Evolutionary conservation across 1,139 yeast species (phyloP).

Genomic region (Suzukiozyma palmioleophila): DNA sequence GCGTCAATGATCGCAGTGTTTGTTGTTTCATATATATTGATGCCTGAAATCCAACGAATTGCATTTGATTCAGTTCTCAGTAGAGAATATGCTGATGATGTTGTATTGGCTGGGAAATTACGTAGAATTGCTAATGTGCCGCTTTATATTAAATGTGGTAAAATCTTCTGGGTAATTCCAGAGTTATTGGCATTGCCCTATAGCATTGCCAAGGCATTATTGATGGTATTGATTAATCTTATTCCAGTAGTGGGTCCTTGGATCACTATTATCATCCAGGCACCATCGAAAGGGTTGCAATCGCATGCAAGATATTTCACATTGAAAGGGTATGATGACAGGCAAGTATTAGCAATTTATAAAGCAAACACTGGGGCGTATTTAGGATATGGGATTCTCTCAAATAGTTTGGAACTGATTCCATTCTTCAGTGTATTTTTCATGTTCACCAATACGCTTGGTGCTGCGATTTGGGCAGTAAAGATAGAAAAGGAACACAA

Average conservation of each 20-base stretch:
- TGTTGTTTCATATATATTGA: constrained; percentile 44
- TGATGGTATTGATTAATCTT: constrained; percentile 37
- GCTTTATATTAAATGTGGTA: constrained; percentile 21
- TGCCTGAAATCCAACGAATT: constrained; percentile 52
- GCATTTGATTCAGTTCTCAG: constrained; percentile 57
- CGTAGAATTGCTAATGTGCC: constrained; percentile 35
- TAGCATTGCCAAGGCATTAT: constrained; percentile 22
- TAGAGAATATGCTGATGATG: constrained; percentile 44
- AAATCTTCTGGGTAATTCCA: constrained; percentile 21
- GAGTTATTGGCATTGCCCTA: constrained; percentile 21
- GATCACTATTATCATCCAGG: constrained; percentile 47
- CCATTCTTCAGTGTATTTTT: constrained; percentile 61
- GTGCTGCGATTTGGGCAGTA: constrained; percentile 72
- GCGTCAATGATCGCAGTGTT: constrained; percentile 48
- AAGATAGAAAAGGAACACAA: constrained; percentile 20
- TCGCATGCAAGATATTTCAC: constrained; percentile 59
- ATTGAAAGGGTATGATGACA: constrained; percentile 49
- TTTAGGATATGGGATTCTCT: constrained; percentile 54
- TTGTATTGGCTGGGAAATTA: constrained; percentile 44
- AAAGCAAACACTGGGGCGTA: constrained; percentile 29
- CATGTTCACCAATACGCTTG: constrained; percentile 61
- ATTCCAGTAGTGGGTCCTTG: constrained; percentile 64
- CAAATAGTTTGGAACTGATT: constrained; percentile 53
- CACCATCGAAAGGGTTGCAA: constrained; percentile 54
- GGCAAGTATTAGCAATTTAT: constrained; percentile 29